Conservation (phyloP, 2,329 filamentous ascomycete genomes). For the Ophiocordyceps camponoti-floridani region DNA sequence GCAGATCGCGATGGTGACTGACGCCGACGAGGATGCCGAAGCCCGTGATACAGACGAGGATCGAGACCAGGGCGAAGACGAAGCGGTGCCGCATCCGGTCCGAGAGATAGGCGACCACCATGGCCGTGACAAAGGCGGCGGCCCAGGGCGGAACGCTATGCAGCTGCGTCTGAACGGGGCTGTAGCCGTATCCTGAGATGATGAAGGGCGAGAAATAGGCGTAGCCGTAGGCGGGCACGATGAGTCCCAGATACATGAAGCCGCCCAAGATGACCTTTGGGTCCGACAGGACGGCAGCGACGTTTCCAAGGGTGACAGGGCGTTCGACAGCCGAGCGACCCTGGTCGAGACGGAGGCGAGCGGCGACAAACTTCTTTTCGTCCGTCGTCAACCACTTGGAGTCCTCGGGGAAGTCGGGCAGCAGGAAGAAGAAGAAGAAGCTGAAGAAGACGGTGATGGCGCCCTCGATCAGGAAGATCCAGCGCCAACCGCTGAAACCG, state of each 20-base stretch:
- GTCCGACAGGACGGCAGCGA: conserved; percentile 50
- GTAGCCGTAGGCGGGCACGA: conserved; percentile 62
- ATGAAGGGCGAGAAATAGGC: conserved; percentile 64
- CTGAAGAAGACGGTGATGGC: conserved; percentile 42
- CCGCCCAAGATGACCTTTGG: conserved; percentile 57
- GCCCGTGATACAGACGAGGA: conserved; percentile 51
- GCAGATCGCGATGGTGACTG: conserved; percentile 44
- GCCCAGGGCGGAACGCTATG: conserved; percentile 41
- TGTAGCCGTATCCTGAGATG: conserved; percentile 47
- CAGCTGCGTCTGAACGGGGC: conserved; percentile 36
- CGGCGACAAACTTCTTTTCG: conserved; percentile 48
- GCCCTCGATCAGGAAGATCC: conserved; percentile 72
- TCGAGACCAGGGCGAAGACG: conserved; percentile 50
- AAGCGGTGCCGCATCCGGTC: conserved; percentile 61
- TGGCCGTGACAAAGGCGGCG: conserved; percentile 61
- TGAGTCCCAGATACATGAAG: conserved; percentile 67
- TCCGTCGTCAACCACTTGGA: conserved; percentile 55
- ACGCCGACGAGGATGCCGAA: conserved; percentile 59
- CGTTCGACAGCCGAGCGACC: conserved; percentile 47
- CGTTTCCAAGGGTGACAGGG: conserved; percentile 38
- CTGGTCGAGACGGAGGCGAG: conserved; percentile 49
- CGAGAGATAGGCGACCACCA: conserved; percentile 54
- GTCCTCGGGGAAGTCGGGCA: conserved; percentile 60
- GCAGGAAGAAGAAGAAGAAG: conserved; percentile 46
- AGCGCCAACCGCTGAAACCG: conserved; percentile 59